Conservation (phyloP, 1,284 basidiomycete genomes). For the Boletellus sp. region DNA sequence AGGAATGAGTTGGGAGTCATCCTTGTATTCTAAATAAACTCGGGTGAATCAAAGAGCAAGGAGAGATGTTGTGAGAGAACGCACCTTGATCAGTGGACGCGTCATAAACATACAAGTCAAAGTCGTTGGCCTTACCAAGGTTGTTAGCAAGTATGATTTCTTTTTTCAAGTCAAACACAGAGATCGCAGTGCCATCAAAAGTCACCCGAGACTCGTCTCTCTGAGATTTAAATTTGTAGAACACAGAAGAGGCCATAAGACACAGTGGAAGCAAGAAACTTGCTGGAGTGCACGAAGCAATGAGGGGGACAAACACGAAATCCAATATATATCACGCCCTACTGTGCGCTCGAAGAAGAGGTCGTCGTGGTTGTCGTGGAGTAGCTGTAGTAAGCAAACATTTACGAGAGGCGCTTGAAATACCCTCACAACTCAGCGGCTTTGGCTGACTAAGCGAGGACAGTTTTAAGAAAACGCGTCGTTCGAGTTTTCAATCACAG, state of each 20-base stretch:
- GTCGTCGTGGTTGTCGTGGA: constrained; percentile 17
- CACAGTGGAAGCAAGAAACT: constrained; percentile 14
- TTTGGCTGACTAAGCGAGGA: constrained; percentile 17
- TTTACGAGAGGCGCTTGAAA: constrained; percentile 23
- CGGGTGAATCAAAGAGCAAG: background rate
- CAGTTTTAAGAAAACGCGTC: constrained; percentile 13
- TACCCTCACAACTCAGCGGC: constrained; percentile 8
- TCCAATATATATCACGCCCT: constrained; percentile 24
- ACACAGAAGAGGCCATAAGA: constrained; percentile 88
- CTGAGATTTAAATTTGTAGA: constrained; percentile 97
- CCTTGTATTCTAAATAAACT: constrained; percentile 73
- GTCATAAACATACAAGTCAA: constrained; percentile 90
- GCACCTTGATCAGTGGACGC: constrained; percentile 81
- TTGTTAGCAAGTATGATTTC: constrained; percentile 97
- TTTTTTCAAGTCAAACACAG: constrained; percentile 98
- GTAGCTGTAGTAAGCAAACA: constrained; percentile 6
- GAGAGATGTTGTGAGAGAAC: constrained; percentile 31
- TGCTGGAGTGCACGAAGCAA: constrained; percentile 18
- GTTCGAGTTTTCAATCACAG: constrained; percentile 10
- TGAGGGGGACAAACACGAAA: constrained; percentile 6
- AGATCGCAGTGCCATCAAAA: constrained; percentile 98
- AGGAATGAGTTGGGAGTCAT: constrained; percentile 89
- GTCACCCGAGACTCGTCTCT: constrained; percentile 92
- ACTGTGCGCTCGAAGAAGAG: constrained; percentile 7
- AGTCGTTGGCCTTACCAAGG: constrained; percentile 94